A percentile compares a stretch with the other conserved stretches of the same genome.
Conservation (phyloP, 345 rosid genomes). For the Stellera chamaejasme region DNA sequence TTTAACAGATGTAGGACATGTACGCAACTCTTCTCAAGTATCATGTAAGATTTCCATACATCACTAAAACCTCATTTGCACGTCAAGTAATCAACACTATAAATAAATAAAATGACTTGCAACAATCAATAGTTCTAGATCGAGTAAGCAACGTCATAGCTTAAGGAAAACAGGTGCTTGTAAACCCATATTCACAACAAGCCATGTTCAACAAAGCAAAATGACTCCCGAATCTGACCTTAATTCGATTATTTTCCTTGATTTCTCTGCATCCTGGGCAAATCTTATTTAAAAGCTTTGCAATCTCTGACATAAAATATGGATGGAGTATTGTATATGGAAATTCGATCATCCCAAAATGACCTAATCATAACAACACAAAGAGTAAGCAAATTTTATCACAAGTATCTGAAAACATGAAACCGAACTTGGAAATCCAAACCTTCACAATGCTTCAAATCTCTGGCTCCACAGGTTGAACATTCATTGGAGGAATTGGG, state of each 20-base stretch:
- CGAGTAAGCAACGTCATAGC: too few species aligned
- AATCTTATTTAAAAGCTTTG: constrained; percentile 51
- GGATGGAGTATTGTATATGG: constrained; percentile 52
- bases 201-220: constrained; percentile 8
- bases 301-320: constrained; percentile 58
- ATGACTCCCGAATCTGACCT: constrained; percentile 39
- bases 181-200: not conserved
- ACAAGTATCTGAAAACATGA: not conserved
- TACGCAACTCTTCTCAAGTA: too few species aligned
- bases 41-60: too few species aligned
- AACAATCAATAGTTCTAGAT: too few species aligned
- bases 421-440: constrained; percentile 6
- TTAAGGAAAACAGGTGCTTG: too few species aligned
- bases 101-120: too few species aligned
- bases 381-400: not conserved
- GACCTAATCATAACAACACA: constrained; percentile 40
- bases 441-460: constrained; percentile 74
- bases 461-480: constrained; percentile 58
- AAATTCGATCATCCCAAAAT: constrained; percentile 67
- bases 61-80: too few species aligned
- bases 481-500: constrained; percentile 62
- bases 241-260: constrained; percentile 36
- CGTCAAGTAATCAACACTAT: too few species aligned
- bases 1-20: too few species aligned
- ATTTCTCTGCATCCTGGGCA: constrained; percentile 87